Conservation (phyloP, 2,329 filamentous ascomycete species). For the Pleomassaria siparia region DNA sequence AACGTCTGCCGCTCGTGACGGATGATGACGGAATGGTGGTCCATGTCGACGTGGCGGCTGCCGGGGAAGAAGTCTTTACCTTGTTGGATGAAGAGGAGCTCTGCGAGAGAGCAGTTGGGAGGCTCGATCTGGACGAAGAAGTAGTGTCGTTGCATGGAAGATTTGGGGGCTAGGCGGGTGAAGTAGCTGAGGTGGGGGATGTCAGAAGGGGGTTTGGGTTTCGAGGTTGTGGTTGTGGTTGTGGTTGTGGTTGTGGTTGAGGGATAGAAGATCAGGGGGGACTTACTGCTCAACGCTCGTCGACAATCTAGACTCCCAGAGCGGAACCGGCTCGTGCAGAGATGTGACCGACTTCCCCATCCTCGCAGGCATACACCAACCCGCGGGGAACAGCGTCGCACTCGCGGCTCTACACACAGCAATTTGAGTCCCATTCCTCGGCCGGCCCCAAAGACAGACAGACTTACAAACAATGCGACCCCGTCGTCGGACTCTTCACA, state of each 20-base stretch:
- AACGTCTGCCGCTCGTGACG: conserved; percentile 56
- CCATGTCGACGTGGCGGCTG: conserved; percentile 25
- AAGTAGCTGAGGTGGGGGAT: conserved; percentile 54
- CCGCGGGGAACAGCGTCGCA: conserved; percentile 56
- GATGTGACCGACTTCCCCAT: conserved; percentile 53
- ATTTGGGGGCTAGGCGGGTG: conserved; percentile 44
- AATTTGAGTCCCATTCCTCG: neutral
- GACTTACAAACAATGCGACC: conserved; percentile 51
- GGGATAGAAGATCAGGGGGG: neutral
- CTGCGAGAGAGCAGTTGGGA: conserved; percentile 37
- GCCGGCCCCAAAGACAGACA: neutral
- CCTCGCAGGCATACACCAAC: conserved; percentile 53
- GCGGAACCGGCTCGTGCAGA: conserved; percentile 50
- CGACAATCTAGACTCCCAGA: conserved; percentile 53
- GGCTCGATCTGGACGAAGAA: conserved; percentile 54
- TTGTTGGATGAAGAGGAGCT: conserved; percentile 50
- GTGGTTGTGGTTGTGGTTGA: conserved; percentile 6
- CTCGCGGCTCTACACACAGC: conserved; percentile 47
- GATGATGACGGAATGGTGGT: conserved; percentile 46
- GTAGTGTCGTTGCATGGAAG: conserved; percentile 52
- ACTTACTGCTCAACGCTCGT: conserved; percentile 47
- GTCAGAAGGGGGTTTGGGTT: too few relatives aligned
- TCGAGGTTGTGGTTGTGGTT: too few relatives aligned
- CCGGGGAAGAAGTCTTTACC: conserved; percentile 39
- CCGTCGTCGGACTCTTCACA: conserved; percentile 47